phyloP scores from a whole-genome alignment of 2,329 filamentous ascomycete genomes.

The Fusarium praegraminearum region DNA sequence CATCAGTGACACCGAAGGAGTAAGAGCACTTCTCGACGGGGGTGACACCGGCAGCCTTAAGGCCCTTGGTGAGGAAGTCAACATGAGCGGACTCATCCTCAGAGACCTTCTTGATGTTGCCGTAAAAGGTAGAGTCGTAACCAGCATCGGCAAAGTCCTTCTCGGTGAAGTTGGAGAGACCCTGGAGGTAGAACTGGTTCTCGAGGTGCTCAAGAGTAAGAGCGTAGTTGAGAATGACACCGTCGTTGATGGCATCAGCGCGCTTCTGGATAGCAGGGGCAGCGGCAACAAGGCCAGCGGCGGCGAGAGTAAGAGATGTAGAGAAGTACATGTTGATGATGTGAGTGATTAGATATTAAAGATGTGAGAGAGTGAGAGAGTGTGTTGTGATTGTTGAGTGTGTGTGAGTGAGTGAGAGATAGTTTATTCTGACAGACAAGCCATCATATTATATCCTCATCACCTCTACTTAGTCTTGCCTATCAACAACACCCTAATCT shows the following conservation, averaged over 20 bases:
- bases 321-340: slow-evolving; percentile 29
- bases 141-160: slow-evolving; percentile 65
- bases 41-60: slow-evolving; percentile 56
- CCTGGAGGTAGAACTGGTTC: slow-evolving; percentile 71
- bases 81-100: slow-evolving; percentile 59
- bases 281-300: slow-evolving; percentile 31
- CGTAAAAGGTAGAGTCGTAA: slow-evolving; percentile 64
- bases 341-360: background rate
- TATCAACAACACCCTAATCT: background rate
- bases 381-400: background rate
- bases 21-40: slow-evolving; percentile 69
- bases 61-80: slow-evolving; percentile 37
- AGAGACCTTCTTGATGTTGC: slow-evolving; percentile 67
- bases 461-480: too few relatives aligned
- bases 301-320: slow-evolving; percentile 18
- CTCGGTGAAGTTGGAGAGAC: slow-evolving; percentile 67
- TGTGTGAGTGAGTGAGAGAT: too few relatives aligned
- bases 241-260: slow-evolving; percentile 32
- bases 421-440: background rate
- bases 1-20: slow-evolving; percentile 68
- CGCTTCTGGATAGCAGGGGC: slow-evolving; percentile 34
- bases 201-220: slow-evolving; percentile 69
- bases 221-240: slow-evolving; percentile 60
- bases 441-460: background rate
- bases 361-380: background rate